Base-by-base conservation (phyloP, 2,329 filamentous ascomycete species). In the Aspergillus sp. region DNA sequence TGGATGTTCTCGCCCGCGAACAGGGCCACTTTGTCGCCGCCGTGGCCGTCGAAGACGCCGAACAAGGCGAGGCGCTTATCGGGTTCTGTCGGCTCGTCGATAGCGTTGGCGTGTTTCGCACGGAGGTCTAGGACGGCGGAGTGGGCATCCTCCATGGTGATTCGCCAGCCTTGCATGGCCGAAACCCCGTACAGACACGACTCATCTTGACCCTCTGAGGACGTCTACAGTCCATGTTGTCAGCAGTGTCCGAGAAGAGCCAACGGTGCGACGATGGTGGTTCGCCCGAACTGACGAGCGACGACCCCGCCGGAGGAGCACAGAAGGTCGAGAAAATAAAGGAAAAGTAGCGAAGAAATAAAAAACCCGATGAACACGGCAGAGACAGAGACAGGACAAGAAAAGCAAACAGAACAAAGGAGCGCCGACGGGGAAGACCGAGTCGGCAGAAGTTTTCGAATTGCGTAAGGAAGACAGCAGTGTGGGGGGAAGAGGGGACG, bases 141-240 rank as follows among this genome's bases (percentile, higher is more conserved):
- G 67, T 98, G 91, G 43, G 91, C 80, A 61, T 98, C 91, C 64
- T 98, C 91, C 91, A 98, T 98, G 71, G 85, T 94, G 68, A 98
- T 96, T 68, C 91, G 83, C 91, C 91, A 98, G 71, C 91, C 91
- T 67, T 98, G 91, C 91, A 98, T 98, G 65, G 86, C 86, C 47
- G 91, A 98, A 47, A 96, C 79, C 57, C 91, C 91, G 64, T 84
- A 98, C 58, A 91, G 67, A 58, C 94, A 78, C 58, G 85, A 80
- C 46, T 93, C 86, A 83, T 96, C 88, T 68, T 86, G 80, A 65
- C 88, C 88, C 58, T 79, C 79, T 60, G 82, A 80, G 55, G 91
- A 98, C 67, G 79, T 72, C 91, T 96, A 53, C 19, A 10, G 19
- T 22, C 19, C 15, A 32, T 15, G 29, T 20, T 22, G 36, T 44